These are phyloP conservation scores for Dissophora globulifera DNA, from an alignment of 192 early-diverging fungal species.

Conservation along the genomic window DNA sequence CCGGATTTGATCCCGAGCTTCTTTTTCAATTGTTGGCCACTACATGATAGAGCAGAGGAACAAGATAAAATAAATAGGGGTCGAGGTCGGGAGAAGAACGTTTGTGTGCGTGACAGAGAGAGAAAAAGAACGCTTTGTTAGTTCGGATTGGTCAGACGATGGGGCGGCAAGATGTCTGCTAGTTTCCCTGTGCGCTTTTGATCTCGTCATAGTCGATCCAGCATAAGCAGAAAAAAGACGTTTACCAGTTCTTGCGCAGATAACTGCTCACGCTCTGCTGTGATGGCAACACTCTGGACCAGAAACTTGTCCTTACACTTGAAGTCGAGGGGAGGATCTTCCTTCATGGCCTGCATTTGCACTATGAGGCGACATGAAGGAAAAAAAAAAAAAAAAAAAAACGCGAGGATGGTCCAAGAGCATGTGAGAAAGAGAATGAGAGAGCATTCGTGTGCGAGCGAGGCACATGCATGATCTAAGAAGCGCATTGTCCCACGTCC, in stretches of 20 bases:
- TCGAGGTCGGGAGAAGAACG: not conserved
- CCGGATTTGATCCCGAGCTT: slow-evolving; percentile 67
- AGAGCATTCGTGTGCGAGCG: no score
- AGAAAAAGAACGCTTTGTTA: no score
- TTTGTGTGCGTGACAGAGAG: no score
- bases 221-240: no score
- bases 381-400: no score
- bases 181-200: not conserved
- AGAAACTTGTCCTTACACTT: slow-evolving; percentile 98
- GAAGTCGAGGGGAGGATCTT: slow-evolving; percentile 78
- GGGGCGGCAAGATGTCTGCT: not conserved
- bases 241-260: slow-evolving; percentile 72
- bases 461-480: no score
- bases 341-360: slow-evolving; percentile 88
- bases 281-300: slow-evolving; percentile 86
- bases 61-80: not conserved
- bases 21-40: slow-evolving; percentile 74
- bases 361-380: no score
- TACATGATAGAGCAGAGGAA: slow-evolving; percentile 15
- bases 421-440: no score
- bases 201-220: not conserved
- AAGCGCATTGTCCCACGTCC: no score
- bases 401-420: no score
- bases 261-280: slow-evolving; percentile 72
- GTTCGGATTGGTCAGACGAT: not conserved